Conservation (phyloP, 768 basidiomycete genomes). For the Tylopilus cervinicoccineus region DNA sequence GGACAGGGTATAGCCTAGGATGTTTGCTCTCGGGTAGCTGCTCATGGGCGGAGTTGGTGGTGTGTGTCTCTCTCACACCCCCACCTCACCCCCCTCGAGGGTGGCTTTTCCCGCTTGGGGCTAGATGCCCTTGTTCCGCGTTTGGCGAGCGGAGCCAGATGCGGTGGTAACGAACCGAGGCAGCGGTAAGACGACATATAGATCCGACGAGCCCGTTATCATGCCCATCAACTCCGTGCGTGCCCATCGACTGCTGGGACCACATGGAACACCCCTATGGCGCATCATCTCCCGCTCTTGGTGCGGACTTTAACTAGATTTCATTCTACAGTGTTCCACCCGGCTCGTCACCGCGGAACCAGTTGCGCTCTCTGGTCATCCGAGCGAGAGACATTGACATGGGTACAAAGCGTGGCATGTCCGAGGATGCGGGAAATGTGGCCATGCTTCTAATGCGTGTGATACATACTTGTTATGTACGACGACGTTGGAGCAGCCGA, state of each 20-base stretch:
- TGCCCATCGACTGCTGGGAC: neutral
- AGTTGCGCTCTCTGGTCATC: conserved; percentile 3
- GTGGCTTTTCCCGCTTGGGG: conserved; percentile 1
- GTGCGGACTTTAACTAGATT: conserved; percentile 12
- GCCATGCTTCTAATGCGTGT: neutral
- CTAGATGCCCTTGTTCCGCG: conserved; percentile 16
- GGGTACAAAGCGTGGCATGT: conserved; percentile 6
- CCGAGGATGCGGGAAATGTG: conserved; percentile 10
- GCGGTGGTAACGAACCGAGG: conserved; percentile 19
- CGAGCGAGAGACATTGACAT: neutral
- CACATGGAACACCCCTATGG: conserved; percentile 10
- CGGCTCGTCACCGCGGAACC: conserved; percentile 10
- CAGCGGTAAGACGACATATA: conserved; percentile 20
- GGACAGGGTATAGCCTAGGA: conserved; percentile 1
- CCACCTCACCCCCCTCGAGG: no score
- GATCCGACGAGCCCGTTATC: conserved; percentile 15
- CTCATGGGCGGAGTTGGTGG: no score
- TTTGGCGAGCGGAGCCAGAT: conserved; percentile 1
- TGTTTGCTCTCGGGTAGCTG: no score
- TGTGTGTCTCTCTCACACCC: no score
- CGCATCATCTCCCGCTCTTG: neutral
- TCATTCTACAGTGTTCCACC: no score
- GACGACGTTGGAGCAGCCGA: neutral
- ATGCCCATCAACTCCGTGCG: neutral
- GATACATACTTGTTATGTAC: neutral